Base-by-base conservation (phyloP, 2,329 filamentous ascomycete species). In the Aspergillus spinulosporus region DNA sequence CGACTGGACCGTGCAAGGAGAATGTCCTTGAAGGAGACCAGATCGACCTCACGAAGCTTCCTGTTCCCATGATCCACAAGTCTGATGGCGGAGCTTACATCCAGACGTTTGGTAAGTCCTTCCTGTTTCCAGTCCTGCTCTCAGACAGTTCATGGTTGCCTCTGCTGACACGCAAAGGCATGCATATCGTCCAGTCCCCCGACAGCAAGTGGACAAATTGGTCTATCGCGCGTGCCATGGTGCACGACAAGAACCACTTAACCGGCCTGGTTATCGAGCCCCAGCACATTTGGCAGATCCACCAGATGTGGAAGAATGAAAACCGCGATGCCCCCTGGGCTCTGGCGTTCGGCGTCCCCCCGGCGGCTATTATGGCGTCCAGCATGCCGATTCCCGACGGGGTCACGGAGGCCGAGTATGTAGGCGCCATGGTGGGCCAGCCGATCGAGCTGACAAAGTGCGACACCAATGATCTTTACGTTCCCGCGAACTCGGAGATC, bases 401-500 rank as follows among this genome's bases (percentile, higher is more conserved):
- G 0, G 67, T 81, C 0, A 75, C 73, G 0, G 80, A 83, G 62
- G 75, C 73, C 3, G 78, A 70, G 1, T 82, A 81, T 52, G 69
- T 82, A 9, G 80, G 80, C 1, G 73, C 79, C 0, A 67, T 82
- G 49, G 71, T 70, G 1, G 80, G 79, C 1, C 58, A 64, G 0
- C 66, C 79, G 0, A 52, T 82, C 3, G 76, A 82, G 26, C 59
- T 83, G 0, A 76, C 80, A 39, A 82, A 81, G 59, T 82, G 80
- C 55, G 80, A 82, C 14, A 78, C 74, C 0, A 82, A 78, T 55
- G 70, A 76, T 26, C 63, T 82, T 0, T 62, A 70, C 2, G 79
- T 83, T 1, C 80, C 81, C 0, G 80, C 80, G 0, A 80, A 75
- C 53, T 62, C 70, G 0, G 80, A 83, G 61, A 82, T 82, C 49